These are phyloP conservation scores for Trichomonas tenax DNA, from an alignment of 208 protist genomes.

Conservation along the genomic window DNA sequence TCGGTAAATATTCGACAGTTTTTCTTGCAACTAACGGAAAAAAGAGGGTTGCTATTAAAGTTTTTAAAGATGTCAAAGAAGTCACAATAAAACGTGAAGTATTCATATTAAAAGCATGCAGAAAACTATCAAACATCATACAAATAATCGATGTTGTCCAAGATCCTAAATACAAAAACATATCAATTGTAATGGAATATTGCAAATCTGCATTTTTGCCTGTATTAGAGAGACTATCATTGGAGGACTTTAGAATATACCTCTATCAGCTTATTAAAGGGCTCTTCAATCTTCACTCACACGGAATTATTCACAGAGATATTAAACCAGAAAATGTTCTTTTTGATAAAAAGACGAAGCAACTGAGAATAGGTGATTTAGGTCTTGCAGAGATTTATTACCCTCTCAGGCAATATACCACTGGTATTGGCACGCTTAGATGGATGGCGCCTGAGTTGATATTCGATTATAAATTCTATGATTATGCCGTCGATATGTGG, in stretches of 20 bases:
- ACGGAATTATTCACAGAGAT: neutral
- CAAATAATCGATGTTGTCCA: slow-evolving; percentile 84
- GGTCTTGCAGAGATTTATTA: slow-evolving; percentile 97
- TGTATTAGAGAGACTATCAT: slow-evolving; percentile 79
- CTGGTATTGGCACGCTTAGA: neutral
- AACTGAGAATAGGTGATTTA: slow-evolving; percentile 71
- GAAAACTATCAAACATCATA: slow-evolving; percentile 84
- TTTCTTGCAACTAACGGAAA: neutral
- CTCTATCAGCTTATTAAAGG: slow-evolving; percentile 77
- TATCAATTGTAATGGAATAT: slow-evolving; percentile 91
- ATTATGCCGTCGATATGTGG: slow-evolving; percentile 13
- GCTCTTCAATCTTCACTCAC: slow-evolving; percentile 28
- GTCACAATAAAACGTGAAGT: neutral
- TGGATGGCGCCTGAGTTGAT: neutral
- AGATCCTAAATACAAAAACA: slow-evolving; percentile 73
- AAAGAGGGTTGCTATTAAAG: neutral
- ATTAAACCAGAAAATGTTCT: slow-evolving; percentile 94
- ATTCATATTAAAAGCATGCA: neutral
- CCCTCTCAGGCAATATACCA: slow-evolving; percentile 61
- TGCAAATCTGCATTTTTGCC: slow-evolving; percentile 83
- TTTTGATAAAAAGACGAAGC: slow-evolving; percentile 81
- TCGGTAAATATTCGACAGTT: neutral
- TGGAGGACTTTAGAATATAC: slow-evolving; percentile 94
- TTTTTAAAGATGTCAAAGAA: neutral
- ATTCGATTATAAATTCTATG: neutral